phyloP scores from a whole-genome alignment of 768 basidiomycete species.

The Lentinula raphanica region DNA sequence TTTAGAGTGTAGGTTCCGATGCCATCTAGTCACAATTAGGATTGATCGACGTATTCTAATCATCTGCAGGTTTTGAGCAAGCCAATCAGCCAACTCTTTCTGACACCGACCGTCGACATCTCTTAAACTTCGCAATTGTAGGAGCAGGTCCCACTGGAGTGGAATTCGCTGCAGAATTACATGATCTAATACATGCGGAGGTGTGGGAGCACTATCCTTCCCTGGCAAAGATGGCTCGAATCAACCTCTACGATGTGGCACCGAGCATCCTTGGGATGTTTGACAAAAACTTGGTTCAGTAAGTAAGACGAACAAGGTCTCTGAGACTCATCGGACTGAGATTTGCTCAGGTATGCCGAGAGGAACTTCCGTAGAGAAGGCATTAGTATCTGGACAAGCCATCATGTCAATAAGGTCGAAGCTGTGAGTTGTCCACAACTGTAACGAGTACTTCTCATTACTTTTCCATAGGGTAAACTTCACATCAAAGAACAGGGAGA shows the following conservation, averaged over 20 bases:
- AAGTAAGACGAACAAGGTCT: constrained; percentile 12
- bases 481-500: constrained; percentile 68
- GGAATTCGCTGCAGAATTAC: constrained; percentile 79
- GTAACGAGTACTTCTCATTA: not conserved
- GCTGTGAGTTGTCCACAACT: constrained; percentile 28
- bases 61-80: constrained; percentile 65
- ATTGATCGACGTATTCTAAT: not conserved
- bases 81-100: constrained; percentile 77
- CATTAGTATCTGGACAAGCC: constrained; percentile 64
- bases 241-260: constrained; percentile 81
- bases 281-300: constrained; percentile 62
- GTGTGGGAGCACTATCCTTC: constrained; percentile 55
- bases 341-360: constrained; percentile 50
- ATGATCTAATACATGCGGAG: constrained; percentile 71
- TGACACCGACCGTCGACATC: constrained; percentile 54
- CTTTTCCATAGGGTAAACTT: constrained; percentile 47
- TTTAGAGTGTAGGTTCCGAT: constrained; percentile 52
- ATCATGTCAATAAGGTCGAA: constrained; percentile 69
- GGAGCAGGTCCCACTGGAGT: constrained; percentile 79
- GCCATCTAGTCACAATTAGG: not conserved
- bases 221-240: constrained; percentile 58
- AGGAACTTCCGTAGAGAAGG: constrained; percentile 71
- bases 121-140: constrained; percentile 85
- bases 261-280: constrained; percentile 71
- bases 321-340: not conserved